phyloP scores from a whole-genome alignment of 176 grass and related monocot species.

The Thinopyrum elongatum region DNA sequence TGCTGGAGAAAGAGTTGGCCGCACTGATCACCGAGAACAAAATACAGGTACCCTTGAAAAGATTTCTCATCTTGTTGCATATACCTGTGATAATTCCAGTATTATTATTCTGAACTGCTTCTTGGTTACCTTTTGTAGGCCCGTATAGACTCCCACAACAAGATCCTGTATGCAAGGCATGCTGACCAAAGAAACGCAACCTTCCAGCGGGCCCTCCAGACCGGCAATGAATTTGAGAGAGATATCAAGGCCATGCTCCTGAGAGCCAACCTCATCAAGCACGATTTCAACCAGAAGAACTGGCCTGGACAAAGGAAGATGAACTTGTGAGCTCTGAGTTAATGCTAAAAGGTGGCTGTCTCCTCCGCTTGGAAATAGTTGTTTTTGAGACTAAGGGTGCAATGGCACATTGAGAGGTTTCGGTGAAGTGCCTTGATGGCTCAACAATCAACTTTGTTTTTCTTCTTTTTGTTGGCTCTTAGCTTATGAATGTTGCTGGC shows the following conservation, averaged over 20 bases:
- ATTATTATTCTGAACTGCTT: neutral
- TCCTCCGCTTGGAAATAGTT: conserved; percentile 16
- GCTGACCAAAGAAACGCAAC: conserved; percentile 82
- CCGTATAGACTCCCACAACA: conserved; percentile 98
- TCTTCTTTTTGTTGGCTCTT: neutral
- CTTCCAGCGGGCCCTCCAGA: conserved; percentile 83
- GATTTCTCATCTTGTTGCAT: neutral
- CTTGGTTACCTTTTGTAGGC: conserved; percentile 51
- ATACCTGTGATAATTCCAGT: neutral
- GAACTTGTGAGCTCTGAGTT: neutral
- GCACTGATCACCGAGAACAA: conserved; percentile 80
- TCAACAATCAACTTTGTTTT: neutral
- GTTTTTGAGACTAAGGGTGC: conserved; percentile 8
- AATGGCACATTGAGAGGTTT: conserved; percentile 8
- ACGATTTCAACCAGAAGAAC: conserved; percentile 56
- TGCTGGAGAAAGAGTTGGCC: conserved; percentile 90
- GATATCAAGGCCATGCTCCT: conserved; percentile 84
- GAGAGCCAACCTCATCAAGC: conserved; percentile 88
- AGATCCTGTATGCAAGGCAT: conserved; percentile 87
- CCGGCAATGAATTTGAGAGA: conserved; percentile 80
- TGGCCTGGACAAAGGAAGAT: conserved; percentile 34
- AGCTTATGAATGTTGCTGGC: neutral
- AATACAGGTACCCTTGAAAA: conserved; percentile 58
- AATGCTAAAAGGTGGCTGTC: neutral
- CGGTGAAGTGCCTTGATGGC: neutral